Evolutionary conservation across 2,329 filamentous ascomycete genomes (phyloP).

Genomic region (Lojkania enalia): DNA sequence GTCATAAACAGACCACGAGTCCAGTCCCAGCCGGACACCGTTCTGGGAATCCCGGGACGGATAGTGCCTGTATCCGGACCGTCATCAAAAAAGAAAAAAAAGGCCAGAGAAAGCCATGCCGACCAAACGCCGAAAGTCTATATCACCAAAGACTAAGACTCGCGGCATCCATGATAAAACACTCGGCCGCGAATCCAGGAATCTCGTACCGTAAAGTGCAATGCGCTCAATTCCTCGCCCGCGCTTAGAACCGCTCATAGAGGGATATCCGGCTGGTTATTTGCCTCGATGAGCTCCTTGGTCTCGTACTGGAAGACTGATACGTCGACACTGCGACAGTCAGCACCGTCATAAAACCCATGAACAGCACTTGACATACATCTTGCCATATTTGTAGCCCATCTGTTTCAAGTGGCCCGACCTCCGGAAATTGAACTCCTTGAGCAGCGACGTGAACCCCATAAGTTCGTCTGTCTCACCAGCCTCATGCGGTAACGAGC

Average conservation of each 20-base stretch:
- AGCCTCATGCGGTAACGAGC: slow-evolving; percentile 39
- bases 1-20: too few relatives aligned
- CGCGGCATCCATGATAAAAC: too few relatives aligned
- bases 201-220: too few relatives aligned
- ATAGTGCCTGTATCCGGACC: too few relatives aligned
- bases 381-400: slow-evolving; percentile 36
- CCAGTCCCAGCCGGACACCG: too few relatives aligned
- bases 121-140: too few relatives aligned
- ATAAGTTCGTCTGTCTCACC: slow-evolving; percentile 26
- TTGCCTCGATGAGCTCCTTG: slow-evolving; percentile 27
- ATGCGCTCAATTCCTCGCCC: too few relatives aligned
- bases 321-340: slow-evolving; percentile 23
- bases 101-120: too few relatives aligned
- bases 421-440: slow-evolving; percentile 38
- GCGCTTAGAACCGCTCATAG: slow-evolving; percentile 5
- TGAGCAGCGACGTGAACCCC: slow-evolving; percentile 42
- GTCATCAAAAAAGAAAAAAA: too few relatives aligned
- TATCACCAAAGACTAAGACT: too few relatives aligned
- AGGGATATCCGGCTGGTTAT: slow-evolving; percentile 14
- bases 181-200: too few relatives aligned
- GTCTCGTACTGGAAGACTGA: slow-evolving; percentile 34
- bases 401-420: slow-evolving; percentile 31
- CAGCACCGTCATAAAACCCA: slow-evolving; percentile 1
- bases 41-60: too few relatives aligned
- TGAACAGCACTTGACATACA: slow-evolving; percentile 13